Base-by-base conservation (phyloP, 257 asterid genomes). In the Cordia subcordata region DNA sequence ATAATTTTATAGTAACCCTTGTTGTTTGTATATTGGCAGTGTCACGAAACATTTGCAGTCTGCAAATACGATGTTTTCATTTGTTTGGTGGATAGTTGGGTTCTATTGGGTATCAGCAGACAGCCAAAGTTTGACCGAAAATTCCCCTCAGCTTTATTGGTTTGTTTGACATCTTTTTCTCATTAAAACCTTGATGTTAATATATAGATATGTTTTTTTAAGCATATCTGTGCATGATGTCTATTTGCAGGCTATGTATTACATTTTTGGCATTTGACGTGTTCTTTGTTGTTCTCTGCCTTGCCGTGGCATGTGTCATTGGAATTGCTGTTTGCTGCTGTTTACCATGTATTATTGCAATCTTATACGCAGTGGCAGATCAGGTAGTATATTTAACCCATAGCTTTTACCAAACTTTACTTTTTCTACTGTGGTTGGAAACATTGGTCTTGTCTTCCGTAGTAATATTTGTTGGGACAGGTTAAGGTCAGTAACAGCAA, bases 311-410 rank as follows among this genome's bases (percentile, higher is more conserved):
- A 8, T 86, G 99, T 68, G 67, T 86, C 50, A 79, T 93, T 49
- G 99, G 99, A 66, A 80, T 93, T 61, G 99, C 99, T 70, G 97
- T 93, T 70, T 93, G 99, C 84, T 93, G 96, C 89, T 93, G 99
- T 67, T 81, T 93, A 46, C 99, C 99, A 10, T 93, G 99, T 68
- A 93, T 93, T 40, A 88, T 93, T 63, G 99, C 97, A 23, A 74
- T 93, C 67, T 80, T 93, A 72, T 89, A 88, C 74, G 97, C 97
- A 13, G 96, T 93, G 59, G 96, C 96, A 15, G 99, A 93, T 60
- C 97, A 93, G 99, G 99, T 93, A 72, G 55, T 57, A 65, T 47
- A 27, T 27, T 27, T 27, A 27, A 27, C 35, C 3, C 49, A 8
- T 20, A 33, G 18, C 18, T 47, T 19, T 20, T 35, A 51, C 33